Base-by-base conservation (phyloP, 768 basidiomycete species). In the Tricholoma hemisulphureum region DNA sequence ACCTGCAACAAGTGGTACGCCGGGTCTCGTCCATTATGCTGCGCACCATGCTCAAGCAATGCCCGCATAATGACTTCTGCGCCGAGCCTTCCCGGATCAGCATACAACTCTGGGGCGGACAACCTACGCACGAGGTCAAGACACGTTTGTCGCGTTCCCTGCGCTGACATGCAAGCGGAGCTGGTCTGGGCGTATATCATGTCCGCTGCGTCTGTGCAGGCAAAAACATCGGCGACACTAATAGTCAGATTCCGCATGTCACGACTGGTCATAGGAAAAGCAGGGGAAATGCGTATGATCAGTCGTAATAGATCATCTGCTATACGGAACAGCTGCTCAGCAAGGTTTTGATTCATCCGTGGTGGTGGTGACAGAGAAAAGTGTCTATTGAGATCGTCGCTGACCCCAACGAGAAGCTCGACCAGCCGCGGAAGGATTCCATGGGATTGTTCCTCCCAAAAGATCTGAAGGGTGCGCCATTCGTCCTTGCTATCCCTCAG, bases 371-470 rank as follows among this genome's bases (percentile, higher is more conserved):
- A 62, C 28, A 85, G 58, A 13, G 71, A 71, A 66, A 88, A 90
- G 56, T 85, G 75, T 1, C 66, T 68, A 53, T 76, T 79, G 32
- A 90, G 72, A 59, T 89, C 86, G 13, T 76, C 73, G 18, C 77
- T 69, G 39, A 89, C 70, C 16, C 76, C 77, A 13, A 70, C 61
- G 51, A 85, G 73, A 51, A 83, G 62, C 39, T 85, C 80, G 32
- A 84, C 76, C 2, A 90, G 75, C 20, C 83, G 82, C 10, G 80
- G 77, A 13, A 84, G 64, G 43, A 89, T 70, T 16, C 85, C 85
- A 58, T 85, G 83, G 4, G 74, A 73, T 2, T 80, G 74, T 60
- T 86, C 85, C 5, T 77, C 75, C 88, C 89, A 88, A 51, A 85
- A 79, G 1, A 77, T 74, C 53, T 85, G 74, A 11, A 88, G 69